A percentile compares a stretch with the other conserved stretches of the same genome.
Conservation (phyloP, 1,284 basidiomycete genomes). For the Cutaneotrichosporon dermatis region DNA sequence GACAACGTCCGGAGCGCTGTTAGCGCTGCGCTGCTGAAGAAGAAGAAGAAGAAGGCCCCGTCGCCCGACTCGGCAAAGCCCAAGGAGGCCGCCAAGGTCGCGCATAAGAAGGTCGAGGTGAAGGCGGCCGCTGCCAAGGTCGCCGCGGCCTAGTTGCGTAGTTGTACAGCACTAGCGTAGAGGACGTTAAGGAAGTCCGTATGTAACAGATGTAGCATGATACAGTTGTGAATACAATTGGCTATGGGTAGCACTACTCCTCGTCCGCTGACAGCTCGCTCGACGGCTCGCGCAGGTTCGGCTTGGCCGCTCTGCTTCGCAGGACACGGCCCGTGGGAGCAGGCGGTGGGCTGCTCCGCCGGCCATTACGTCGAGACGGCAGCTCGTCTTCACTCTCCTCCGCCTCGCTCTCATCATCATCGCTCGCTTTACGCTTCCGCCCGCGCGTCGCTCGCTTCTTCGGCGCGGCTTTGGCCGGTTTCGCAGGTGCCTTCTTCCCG, state of each 20-base stretch:
- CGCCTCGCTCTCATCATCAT: conserved; percentile 14
- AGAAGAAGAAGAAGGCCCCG: conserved; percentile 22
- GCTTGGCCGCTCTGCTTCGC: conserved; percentile 27
- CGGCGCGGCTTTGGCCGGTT: not conserved
- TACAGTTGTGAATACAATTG: conserved; percentile 1
- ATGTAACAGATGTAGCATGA: conserved; percentile 3
- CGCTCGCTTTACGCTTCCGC: conserved; percentile 8
- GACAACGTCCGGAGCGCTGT: conserved; percentile 91
- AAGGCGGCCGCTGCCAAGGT: conserved; percentile 12
- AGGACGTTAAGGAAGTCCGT: too few species aligned
- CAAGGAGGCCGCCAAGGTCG: conserved; percentile 59
- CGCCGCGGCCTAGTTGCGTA: conserved; percentile 1
- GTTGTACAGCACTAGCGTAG: not conserved
- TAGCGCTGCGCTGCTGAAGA: conserved; percentile 53
- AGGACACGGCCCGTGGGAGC: conserved; percentile 22
- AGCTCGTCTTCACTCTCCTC: conserved; percentile 9
- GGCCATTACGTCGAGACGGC: not conserved
- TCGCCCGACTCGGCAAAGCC: conserved; percentile 50
- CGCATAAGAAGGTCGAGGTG: conserved; percentile 14
- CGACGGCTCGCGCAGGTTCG: conserved; percentile 20
- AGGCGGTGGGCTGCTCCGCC: conserved; percentile 5
- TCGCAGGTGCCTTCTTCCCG: not conserved
- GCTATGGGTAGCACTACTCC: not conserved
- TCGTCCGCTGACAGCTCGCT: conserved; percentile 15
- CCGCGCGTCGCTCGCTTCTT: conserved; percentile 2